These are phyloP conservation scores for Umbellularia californica DNA, from an alignment of 164 flowering plant species.

Conservation along the genomic window DNA sequence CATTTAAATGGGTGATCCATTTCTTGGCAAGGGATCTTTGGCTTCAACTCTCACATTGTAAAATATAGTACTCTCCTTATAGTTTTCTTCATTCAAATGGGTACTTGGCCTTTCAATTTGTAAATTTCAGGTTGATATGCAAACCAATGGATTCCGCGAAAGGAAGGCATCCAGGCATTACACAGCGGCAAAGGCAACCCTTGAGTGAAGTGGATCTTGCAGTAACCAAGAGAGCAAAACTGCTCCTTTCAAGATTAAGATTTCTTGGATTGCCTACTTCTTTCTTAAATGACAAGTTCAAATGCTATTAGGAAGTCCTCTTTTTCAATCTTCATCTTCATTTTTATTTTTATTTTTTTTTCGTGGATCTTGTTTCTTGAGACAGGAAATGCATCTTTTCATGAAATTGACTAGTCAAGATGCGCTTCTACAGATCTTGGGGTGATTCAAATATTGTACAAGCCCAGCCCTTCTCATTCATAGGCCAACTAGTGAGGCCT, in stretches of 20 bases:
- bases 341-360: too few relatives aligned
- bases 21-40: background rate
- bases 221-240: background rate
- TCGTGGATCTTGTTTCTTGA: background rate
- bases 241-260: conserved; percentile 2
- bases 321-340: background rate
- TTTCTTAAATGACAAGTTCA: conserved; percentile 1
- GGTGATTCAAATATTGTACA: too few relatives aligned
- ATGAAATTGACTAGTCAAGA: too few relatives aligned
- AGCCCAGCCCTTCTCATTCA: too few relatives aligned
- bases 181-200: conserved; percentile 26
- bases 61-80: background rate
- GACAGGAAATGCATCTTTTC: conserved; percentile 1
- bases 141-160: conserved; percentile 31
- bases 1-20: background rate
- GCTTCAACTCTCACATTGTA: too few relatives aligned
- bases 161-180: conserved; percentile 37
- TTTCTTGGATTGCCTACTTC: conserved; percentile 5
- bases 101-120: background rate
- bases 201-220: conserved; percentile 11
- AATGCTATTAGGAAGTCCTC: conserved; percentile 18
- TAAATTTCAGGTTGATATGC: conserved; percentile 32
- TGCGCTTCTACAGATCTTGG: too few relatives aligned
- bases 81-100: background rate
- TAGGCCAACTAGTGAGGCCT: too few relatives aligned